phyloP scores from a whole-genome alignment of 345 rosid genomes.

The Syzygium oleosum region DNA sequence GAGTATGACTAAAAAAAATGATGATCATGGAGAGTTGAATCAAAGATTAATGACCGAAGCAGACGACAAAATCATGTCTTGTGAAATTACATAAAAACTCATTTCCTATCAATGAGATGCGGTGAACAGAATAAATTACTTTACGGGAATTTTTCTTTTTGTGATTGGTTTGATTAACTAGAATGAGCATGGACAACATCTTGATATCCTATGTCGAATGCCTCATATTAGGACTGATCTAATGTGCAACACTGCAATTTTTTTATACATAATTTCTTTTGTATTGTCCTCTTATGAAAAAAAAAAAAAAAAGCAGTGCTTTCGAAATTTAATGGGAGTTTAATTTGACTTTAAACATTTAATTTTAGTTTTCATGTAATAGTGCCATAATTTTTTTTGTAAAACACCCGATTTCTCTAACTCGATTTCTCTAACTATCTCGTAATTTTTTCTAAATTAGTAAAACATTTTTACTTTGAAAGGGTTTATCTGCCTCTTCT shows the following conservation, averaged over 20 bases:
- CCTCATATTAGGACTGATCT: neutral
- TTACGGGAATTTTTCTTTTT: rapidly evolving
- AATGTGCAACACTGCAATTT: neutral
- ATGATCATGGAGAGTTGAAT: neutral
- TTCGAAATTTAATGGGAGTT: neutral
- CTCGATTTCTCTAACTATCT: neutral
- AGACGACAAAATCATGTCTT: neutral
- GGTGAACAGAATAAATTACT: neutral
- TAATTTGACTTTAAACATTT: neutral
- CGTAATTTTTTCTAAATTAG: neutral
- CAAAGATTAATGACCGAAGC: neutral
- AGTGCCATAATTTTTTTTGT: neutral
- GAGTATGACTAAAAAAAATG: neutral
- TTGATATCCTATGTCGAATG: rapidly evolving
- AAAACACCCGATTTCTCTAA: neutral
- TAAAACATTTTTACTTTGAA: neutral
- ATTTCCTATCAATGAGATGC: neutral
- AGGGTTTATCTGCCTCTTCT: neutral
- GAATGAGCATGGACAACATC: neutral
- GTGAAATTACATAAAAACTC: neutral
- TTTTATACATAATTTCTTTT: neutral
- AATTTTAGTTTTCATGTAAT: neutral
- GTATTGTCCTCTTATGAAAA: neutral
- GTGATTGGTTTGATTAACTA: neutral
- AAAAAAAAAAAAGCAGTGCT: neutral